Percentiles rank a stretch among this genome's conserved stretches.
These are phyloP conservation scores for Neonectria coccinea DNA, from an alignment of 2,329 filamentous ascomycete genomes.

Conservation along the genomic window DNA sequence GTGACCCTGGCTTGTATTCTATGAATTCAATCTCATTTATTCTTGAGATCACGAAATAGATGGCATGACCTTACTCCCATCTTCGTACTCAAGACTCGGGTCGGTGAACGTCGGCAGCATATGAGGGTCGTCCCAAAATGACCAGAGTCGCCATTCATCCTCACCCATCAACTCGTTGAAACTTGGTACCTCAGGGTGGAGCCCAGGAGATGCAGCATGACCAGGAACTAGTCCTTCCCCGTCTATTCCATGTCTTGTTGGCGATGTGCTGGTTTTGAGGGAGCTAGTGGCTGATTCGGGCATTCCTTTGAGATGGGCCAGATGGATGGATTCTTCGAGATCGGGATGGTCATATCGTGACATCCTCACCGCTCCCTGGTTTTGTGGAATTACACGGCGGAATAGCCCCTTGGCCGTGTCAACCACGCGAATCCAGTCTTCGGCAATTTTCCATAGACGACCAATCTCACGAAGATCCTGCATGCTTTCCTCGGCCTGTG, in stretches of 20 bases:
- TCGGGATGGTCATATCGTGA: slow-evolving; percentile 44
- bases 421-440: slow-evolving; percentile 43
- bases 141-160: slow-evolving; percentile 42
- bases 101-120: slow-evolving; percentile 33
- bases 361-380: slow-evolving; percentile 19
- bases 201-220: not conserved
- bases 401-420: slow-evolving; percentile 39
- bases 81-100: too few relatives aligned
- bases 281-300: slow-evolving; percentile 13
- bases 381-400: slow-evolving; percentile 18
- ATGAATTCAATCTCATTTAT: too few relatives aligned
- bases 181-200: not conserved
- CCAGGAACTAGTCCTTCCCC: not conserved
- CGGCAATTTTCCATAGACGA: slow-evolving; percentile 37
- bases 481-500: slow-evolving; percentile 34
- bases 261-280: not conserved
- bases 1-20: too few relatives aligned
- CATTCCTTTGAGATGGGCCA: slow-evolving; percentile 42
- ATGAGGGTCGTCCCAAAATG: slow-evolving; percentile 44
- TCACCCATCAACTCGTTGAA: slow-evolving; percentile 30
- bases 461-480: slow-evolving; percentile 31
- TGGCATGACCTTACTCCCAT: too few relatives aligned
- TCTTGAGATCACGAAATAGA: too few relatives aligned
- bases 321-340: slow-evolving; percentile 41
- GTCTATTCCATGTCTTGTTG: slow-evolving; percentile 10